Evolutionary conservation across 1,284 basidiomycete genomes (phyloP).

Genomic region (Ustilago sp.): DNA sequence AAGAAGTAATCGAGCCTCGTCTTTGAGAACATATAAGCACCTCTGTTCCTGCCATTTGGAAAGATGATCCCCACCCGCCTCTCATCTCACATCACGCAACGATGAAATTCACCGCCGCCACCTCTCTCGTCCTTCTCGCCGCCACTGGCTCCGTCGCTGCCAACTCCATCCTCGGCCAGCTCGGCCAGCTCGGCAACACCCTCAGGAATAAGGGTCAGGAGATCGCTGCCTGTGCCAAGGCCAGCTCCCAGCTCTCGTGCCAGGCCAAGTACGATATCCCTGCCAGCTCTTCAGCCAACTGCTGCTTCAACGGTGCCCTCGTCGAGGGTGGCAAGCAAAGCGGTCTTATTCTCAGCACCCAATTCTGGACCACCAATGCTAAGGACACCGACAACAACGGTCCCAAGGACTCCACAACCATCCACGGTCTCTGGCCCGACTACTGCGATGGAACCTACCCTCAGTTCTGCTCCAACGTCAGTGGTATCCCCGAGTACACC

Average conservation of each 20-base stretch:
- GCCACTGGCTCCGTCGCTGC: slow-evolving; percentile 49
- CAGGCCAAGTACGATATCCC: slow-evolving; percentile 36
- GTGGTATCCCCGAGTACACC: slow-evolving; percentile 74
- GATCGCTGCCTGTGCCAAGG: slow-evolving; percentile 24
- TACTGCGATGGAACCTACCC: slow-evolving; percentile 78
- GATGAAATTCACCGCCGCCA: slow-evolving; percentile 35
- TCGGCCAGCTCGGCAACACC: slow-evolving; percentile 30
- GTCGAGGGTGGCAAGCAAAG: slow-evolving; percentile 42
- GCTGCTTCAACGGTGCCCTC: slow-evolving; percentile 63
- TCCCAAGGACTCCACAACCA: slow-evolving; percentile 78
- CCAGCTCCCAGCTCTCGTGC: slow-evolving; percentile 41
- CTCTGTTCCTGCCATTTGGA: slow-evolving; percentile 2
- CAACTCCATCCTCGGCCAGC: slow-evolving; percentile 50
- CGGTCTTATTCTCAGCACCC: slow-evolving; percentile 79
- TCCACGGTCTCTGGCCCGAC: slow-evolving; percentile 78
- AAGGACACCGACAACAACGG: slow-evolving; percentile 78
- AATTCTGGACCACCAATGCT: slow-evolving; percentile 81
- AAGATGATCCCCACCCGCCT: slow-evolving; percentile 4
- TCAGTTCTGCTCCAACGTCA: slow-evolving; percentile 68
- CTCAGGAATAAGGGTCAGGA: slow-evolving; percentile 37
- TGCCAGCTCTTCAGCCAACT: slow-evolving; percentile 33
- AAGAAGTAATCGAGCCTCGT: background rate
- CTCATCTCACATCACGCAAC: background rate
- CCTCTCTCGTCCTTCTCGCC: slow-evolving; percentile 39
- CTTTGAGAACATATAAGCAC: background rate